Evolutionary conservation across 352 stramenopile species (phyloP).

Genomic region (Bremia lactucae): DNA sequence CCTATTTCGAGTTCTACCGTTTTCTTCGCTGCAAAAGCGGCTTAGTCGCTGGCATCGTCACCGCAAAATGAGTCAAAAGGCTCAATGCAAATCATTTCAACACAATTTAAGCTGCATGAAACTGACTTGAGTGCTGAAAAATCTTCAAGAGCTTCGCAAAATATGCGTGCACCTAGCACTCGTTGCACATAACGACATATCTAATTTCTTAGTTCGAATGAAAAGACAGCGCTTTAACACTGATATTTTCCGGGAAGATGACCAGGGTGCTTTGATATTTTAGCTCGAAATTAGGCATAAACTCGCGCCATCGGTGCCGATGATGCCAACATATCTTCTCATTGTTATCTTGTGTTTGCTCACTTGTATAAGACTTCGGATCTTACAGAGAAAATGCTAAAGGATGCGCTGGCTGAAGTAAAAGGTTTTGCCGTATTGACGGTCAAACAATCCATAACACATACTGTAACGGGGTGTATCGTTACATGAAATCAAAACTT

Average conservation of each 20-base stretch:
- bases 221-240: slow-evolving; percentile 22
- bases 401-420: slow-evolving; percentile 43
- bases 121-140: slow-evolving; percentile 35
- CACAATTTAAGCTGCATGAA: neutral
- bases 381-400: slow-evolving; percentile 87
- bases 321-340: slow-evolving; percentile 22
- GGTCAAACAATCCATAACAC: slow-evolving; percentile 69
- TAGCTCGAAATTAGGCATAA: slow-evolving; percentile 12
- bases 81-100: slow-evolving; percentile 1
- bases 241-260: slow-evolving; percentile 88
- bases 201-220: slow-evolving; percentile 12
- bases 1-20: slow-evolving; percentile 87
- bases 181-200: slow-evolving; percentile 30
- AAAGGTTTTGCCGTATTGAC: slow-evolving; percentile 89
- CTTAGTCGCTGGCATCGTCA: slow-evolving; percentile 65
- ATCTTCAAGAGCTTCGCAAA: slow-evolving; percentile 79
- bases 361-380: slow-evolving; percentile 91
- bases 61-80: slow-evolving; percentile 3
- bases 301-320: slow-evolving; percentile 3
- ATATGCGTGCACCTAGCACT: slow-evolving; percentile 93
- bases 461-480: no score
- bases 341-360: slow-evolving; percentile 94
- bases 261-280: slow-evolving; percentile 58
- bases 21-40: slow-evolving; percentile 80
- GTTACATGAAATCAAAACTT: no score